Evolutionary conservation across 371 early-diverging fungal genomes (phyloP), one percentile per base, ranked within the genome.

Genomic region (Apophysomyces variabilis): DNA sequence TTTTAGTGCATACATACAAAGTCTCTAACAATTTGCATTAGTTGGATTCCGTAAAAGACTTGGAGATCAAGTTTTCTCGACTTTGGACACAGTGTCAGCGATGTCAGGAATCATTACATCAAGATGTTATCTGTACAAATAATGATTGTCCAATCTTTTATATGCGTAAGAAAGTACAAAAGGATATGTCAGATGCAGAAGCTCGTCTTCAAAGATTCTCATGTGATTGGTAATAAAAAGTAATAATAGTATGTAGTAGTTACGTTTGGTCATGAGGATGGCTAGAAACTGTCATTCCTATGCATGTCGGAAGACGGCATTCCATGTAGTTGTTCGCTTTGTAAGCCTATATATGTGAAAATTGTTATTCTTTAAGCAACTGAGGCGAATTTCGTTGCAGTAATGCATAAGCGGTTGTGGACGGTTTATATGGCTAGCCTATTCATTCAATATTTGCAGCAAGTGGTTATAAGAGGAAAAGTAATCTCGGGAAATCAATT

Each of bases 21-120:
- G 3, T 26, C 32, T 2, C 3, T 26, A 3, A 26, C 32, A 26
- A 26, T 26, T 26, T 26, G 32, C 32, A 26, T 38, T 77, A 87
- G 72, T 67, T 87, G 61, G 75, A 75, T 13, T 66, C 74, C 1
- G 84, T 94, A 39, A 93, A 91, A 54, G 87, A 89, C 44, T 84
- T 91, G 4, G 95, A 97, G 75, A 82, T 85, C 7, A 85, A 88
- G 43, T 99, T 89, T 75, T 85, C 96, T 26, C 81, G 96, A 14
- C 87, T 99, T 46, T 99, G 99, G 99, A 95, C 98, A 14, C 99
- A 99, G 77, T 99, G 99, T 72, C 99, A 99, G 76, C 88, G 99
- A 43, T 99, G 99, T 77, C 99, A 99, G 79, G 98, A 99, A 37
- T 92, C 94, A 64, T 72, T 99, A 60, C 95, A 97, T 76, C 96